phyloP scores from a whole-genome alignment of 371 early-diverging fungal genomes.

The Syncephalis fuscata region DNA sequence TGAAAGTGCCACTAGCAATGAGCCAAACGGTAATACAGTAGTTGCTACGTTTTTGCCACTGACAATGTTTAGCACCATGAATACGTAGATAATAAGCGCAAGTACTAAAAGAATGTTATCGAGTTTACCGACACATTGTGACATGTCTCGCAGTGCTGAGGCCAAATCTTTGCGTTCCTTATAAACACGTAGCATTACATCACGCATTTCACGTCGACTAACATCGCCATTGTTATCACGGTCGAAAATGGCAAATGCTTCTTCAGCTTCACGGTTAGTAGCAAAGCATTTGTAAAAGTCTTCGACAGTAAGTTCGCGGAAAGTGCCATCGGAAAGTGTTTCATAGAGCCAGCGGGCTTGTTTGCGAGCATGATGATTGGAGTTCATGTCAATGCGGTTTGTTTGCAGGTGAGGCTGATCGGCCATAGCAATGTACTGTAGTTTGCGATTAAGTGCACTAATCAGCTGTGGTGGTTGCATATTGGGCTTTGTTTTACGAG shows the following conservation, averaged over 20 bases:
- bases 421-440: not conserved
- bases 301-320: constrained; percentile 14
- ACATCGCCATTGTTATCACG: constrained; percentile 51
- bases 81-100: constrained; percentile 6
- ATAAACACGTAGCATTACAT: constrained; percentile 38
- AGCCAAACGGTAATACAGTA: constrained; percentile 15
- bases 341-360: constrained; percentile 4
- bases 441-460: not conserved
- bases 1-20: constrained; percentile 34
- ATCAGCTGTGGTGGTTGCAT: no score
- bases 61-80: not conserved
- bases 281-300: constrained; percentile 37
- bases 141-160: constrained; percentile 35
- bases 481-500: no score
- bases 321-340: not conserved
- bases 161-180: constrained; percentile 43
- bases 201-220: constrained; percentile 35
- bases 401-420: not conserved
- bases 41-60: constrained; percentile 1
- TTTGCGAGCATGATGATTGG: constrained; percentile 3
- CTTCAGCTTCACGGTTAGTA: constrained; percentile 25
- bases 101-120: constrained; percentile 35
- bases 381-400: constrained; percentile 3
- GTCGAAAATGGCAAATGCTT: constrained; percentile 51
- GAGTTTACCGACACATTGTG: constrained; percentile 50